These are phyloP conservation scores for Vigna reflexopilosa DNA, from an alignment of 306 rosid genomes.

Conservation along the genomic window DNA sequence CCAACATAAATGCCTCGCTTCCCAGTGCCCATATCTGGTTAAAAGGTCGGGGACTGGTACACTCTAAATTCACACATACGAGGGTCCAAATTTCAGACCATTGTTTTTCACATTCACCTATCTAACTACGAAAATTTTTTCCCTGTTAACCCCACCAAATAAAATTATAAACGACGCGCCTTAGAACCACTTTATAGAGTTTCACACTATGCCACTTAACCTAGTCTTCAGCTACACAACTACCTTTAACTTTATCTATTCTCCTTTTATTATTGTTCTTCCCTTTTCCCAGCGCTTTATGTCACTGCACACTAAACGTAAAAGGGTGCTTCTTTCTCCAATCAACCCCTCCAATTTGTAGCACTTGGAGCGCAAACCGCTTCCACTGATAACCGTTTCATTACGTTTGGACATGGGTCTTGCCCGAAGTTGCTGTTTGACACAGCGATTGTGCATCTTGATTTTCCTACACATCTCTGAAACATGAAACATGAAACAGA, in stretches of 20 bases:
- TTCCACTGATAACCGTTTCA: constrained; percentile 69
- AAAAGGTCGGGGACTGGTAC: constrained; percentile 75
- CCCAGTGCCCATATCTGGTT: constrained; percentile 77
- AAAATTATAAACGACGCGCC: constrained; percentile 49
- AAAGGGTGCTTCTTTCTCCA: constrained; percentile 6
- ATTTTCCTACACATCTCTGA: constrained; percentile 70
- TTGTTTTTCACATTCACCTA: constrained; percentile 56
- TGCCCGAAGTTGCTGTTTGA: constrained; percentile 60
- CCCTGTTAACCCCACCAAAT: constrained; percentile 42
- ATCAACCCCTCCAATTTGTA: constrained; percentile 59
- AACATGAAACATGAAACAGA: constrained; percentile 37
- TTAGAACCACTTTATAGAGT: constrained; percentile 5
- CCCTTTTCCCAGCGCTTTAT: constrained; percentile 51
- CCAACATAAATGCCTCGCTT: constrained; percentile 44
- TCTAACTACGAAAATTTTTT: constrained; percentile 45
- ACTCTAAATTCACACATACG: constrained; percentile 50
- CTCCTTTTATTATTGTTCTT: constrained; percentile 40
- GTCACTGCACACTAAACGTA: constrained; percentile 45
- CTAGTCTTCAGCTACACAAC: constrained; percentile 41
- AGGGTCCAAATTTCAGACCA: constrained; percentile 70
- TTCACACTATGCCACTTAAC: constrained; percentile 44
- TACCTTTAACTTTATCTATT: constrained; percentile 41
- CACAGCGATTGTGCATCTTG: constrained; percentile 56
- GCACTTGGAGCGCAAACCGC: constrained; percentile 59
- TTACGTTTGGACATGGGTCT: constrained; percentile 73